phyloP scores from a whole-genome alignment of 202 grass and related monocot genomes.

The Panicum hallii region DNA sequence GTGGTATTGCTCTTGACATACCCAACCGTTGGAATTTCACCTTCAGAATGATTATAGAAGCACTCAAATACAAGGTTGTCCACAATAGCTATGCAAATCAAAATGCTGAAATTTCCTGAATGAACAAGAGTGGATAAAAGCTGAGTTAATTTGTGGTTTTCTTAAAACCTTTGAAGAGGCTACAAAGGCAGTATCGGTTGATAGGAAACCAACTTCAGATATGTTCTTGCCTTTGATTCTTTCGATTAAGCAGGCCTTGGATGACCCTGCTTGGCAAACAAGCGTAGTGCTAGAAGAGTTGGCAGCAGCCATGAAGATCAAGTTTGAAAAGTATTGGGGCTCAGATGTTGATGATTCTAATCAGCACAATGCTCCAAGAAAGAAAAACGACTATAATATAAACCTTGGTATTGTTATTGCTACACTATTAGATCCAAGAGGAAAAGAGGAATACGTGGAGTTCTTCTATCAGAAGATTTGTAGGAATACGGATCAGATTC shows the following conservation, averaged over 20 bases:
- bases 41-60: not conserved
- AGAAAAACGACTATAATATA: not conserved
- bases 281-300: too few relatives aligned
- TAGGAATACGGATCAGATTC: not conserved
- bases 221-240: too few relatives aligned
- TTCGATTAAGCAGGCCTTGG: too few relatives aligned
- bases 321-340: too few relatives aligned
- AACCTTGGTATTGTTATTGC: not conserved
- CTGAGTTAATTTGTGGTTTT: not conserved
- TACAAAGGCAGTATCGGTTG: not conserved
- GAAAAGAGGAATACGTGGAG: not conserved
- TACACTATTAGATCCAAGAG: not conserved
- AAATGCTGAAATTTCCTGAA: not conserved
- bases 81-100: not conserved
- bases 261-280: too few relatives aligned
- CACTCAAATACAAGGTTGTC: not conserved
- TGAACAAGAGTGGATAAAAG: not conserved
- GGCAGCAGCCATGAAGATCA: too few relatives aligned
- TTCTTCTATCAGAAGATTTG: not conserved
- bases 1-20: not conserved
- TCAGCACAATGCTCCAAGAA: not conserved
- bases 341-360: not conserved
- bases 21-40: not conserved
- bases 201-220: not conserved
- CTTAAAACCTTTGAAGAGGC: constrained; percentile 18